These are phyloP conservation scores for Hemileccinum rubropunctum DNA, from an alignment of 768 basidiomycete species.

Conservation along the genomic window DNA sequence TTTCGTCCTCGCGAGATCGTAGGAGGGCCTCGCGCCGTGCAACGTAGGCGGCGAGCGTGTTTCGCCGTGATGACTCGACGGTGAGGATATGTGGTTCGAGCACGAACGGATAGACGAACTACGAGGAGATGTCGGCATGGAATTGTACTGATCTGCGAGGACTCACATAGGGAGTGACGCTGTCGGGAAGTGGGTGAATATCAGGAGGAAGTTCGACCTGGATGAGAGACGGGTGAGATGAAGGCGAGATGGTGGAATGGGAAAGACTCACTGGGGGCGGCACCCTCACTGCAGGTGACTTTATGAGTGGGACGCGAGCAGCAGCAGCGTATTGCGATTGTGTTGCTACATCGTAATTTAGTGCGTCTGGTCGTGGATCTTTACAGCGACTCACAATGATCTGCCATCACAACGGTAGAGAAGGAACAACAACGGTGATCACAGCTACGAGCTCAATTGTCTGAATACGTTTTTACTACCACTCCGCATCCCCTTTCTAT, in stretches of 20 bases:
- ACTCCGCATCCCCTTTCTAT: constrained; percentile 78
- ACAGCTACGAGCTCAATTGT: constrained; percentile 18
- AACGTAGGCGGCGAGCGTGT: constrained; percentile 61
- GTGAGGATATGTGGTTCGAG: constrained; percentile 83
- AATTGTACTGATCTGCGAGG: not conserved
- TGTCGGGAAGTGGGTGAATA: constrained; percentile 92
- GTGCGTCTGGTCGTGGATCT: not conserved
- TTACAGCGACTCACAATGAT: constrained; percentile 19
- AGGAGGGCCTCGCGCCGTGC: constrained; percentile 72
- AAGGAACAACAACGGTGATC: not conserved
- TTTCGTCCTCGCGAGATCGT: constrained; percentile 71
- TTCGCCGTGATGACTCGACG: constrained; percentile 68
- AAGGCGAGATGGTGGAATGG: not conserved
- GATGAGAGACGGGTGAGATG: not conserved
- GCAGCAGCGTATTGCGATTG: constrained; percentile 78
- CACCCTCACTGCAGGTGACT: constrained; percentile 86
- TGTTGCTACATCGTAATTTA: constrained; percentile 10
- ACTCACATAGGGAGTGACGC: constrained; percentile 83
- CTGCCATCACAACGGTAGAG: constrained; percentile 11
- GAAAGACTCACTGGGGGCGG: constrained; percentile 63
- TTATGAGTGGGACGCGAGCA: constrained; percentile 79
- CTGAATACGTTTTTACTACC: constrained; percentile 88
- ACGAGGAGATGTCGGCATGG: constrained; percentile 6
- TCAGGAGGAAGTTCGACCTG: constrained; percentile 87
- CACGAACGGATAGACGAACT: constrained; percentile 98